Base-by-base conservation (phyloP, 2,329 filamentous ascomycete species). In the Cordyceps javanica region DNA sequence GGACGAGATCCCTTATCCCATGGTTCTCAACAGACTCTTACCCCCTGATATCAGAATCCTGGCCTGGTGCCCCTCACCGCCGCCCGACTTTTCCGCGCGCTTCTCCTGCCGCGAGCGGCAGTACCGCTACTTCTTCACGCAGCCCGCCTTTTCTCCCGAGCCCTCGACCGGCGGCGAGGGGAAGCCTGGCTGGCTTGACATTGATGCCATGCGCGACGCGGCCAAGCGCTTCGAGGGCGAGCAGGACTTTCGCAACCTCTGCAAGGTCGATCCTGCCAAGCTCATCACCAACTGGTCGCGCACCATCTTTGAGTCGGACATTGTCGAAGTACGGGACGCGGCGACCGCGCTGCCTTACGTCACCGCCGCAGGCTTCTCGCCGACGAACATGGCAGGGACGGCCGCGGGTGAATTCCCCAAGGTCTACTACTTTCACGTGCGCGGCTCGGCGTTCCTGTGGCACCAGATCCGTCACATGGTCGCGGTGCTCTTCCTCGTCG, bases 51-150 rank as follows among this genome's bases (percentile, higher is more conserved):
- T 99, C 66, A 85, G 91, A 60, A 79, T 96, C 59, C 81, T 97
- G 36, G 94, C 94, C 3, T 99, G 94, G 94, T 96, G 92, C 69
- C 91, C 93, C 0, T 78, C 83, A 30, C 90, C 89, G 16, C 90
- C 92, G 0, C 73, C 81, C 9, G 82, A 83, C 60, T 99, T 99
- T 72, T 91, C 90, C 34, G 94, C 94, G 5, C 86, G 94, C 41
- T 97, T 97, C 79, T 91, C 89, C 55, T 99, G 94, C 73, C 85
- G 88, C 61, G 91, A 97, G 73, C 82, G 94, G 23, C 87, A 89
- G 63, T 99, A 99, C 75, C 86, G 90, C 59, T 99, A 99, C 74
- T 97, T 96, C 77, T 99, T 99, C 76, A 97, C 94, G 0, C 91
- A 97, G 69, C 94, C 94, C 0, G 90, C 89, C 1, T 96, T 91